phyloP scores from a whole-genome alignment of 2,329 filamentous ascomycete genomes.

The Fusarium sp. region DNA sequence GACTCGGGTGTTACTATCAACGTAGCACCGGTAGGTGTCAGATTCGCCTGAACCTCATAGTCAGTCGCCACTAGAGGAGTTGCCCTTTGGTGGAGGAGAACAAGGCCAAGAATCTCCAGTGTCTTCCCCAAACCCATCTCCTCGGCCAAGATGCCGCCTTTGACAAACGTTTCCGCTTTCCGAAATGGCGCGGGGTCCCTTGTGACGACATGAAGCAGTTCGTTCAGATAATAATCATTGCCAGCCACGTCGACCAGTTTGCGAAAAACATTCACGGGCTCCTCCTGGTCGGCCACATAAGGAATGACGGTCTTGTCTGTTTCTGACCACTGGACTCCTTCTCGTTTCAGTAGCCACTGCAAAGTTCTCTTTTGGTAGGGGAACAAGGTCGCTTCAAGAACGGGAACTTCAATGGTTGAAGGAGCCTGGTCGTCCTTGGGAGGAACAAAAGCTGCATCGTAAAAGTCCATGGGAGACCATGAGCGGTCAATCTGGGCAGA shows the following conservation, averaged over 20 bases:
- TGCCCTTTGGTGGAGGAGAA: constrained; percentile 64
- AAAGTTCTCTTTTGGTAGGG: constrained; percentile 76
- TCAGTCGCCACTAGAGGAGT: constrained; percentile 48
- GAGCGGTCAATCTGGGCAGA: not conserved
- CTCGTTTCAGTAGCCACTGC: constrained; percentile 72
- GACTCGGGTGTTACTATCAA: constrained; percentile 67
- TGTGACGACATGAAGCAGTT: constrained; percentile 67
- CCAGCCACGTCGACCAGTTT: constrained; percentile 47
- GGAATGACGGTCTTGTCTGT: constrained; percentile 31
- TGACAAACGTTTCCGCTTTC: constrained; percentile 52
- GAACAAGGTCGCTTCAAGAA: constrained; percentile 63
- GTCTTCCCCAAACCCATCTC: constrained; percentile 89
- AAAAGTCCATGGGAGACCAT: constrained; percentile 67
- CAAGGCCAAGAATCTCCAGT: constrained; percentile 74
- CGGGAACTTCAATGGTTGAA: constrained; percentile 52
- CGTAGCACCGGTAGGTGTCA: constrained; percentile 63
- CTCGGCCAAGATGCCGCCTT: constrained; percentile 74
- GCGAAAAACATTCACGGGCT: constrained; percentile 45
- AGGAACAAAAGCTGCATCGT: constrained; percentile 72
- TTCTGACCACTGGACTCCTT: constrained; percentile 63
- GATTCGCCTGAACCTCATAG: constrained; percentile 44
- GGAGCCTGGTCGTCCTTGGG: constrained; percentile 51
- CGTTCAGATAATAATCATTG: constrained; percentile 63
- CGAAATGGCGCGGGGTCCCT: constrained; percentile 57
- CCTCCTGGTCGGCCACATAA: constrained; percentile 10